These are phyloP conservation scores for Boehmeria nivea DNA, from an alignment of 306 rosid species.

Conservation along the genomic window DNA sequence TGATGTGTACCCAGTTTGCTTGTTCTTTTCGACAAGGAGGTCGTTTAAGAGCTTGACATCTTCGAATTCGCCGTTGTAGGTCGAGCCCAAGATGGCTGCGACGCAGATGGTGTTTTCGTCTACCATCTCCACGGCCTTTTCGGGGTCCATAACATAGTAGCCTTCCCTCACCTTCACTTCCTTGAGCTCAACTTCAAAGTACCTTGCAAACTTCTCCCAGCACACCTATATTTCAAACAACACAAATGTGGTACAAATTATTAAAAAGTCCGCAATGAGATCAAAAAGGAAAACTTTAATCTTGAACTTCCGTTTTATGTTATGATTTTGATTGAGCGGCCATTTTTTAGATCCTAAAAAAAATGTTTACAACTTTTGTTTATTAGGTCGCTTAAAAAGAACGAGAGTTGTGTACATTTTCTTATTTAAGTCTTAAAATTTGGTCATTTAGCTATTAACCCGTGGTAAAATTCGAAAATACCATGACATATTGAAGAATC, in stretches of 20 bases:
- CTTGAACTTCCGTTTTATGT: no score
- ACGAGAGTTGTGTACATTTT: no score
- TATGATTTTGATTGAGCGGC: no score
- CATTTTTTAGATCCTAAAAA: no score
- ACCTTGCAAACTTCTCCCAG: slow-evolving; percentile 97
- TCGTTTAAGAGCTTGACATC: slow-evolving; percentile 75
- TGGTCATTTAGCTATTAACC: no score
- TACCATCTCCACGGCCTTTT: slow-evolving; percentile 75
- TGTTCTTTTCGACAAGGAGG: slow-evolving; percentile 59
- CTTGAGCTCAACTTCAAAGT: slow-evolving; percentile 88
- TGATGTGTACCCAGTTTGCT: slow-evolving; percentile 62
- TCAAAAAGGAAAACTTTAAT: not conserved
- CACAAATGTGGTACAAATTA: not conserved
- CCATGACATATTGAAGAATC: no score
- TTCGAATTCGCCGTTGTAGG: slow-evolving; percentile 85
- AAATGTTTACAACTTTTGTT: no score
- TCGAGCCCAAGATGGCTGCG: slow-evolving; percentile 90
- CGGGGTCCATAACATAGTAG: slow-evolving; percentile 76
- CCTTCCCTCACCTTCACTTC: slow-evolving; percentile 76
- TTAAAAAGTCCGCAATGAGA: not conserved
- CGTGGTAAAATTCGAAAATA: no score
- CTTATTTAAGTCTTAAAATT: no score
- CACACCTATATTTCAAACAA: slow-evolving; percentile 45
- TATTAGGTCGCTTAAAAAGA: no score
- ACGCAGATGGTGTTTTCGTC: slow-evolving; percentile 94